Evolutionary conservation across 805 yeast genomes (phyloP), one percentile per base, ranked within the genome.

Genomic region (Saitoella complicata): DNA sequence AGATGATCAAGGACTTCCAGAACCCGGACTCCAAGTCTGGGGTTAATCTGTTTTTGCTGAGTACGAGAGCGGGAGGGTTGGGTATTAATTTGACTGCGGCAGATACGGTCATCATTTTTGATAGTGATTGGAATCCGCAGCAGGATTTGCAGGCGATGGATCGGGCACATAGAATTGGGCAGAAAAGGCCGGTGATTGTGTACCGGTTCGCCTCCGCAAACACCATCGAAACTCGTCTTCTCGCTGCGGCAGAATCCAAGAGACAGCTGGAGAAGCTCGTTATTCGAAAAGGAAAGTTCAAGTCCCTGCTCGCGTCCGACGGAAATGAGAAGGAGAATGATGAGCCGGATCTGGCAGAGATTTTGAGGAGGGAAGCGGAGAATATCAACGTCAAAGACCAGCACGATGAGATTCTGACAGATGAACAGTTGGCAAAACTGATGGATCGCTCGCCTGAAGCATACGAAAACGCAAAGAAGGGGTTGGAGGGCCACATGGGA

Each of bases 51-150:
- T 88, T 88, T 51, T 60, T 91, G 43, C 66, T 91, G 9, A 80
- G 94, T 9, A 91, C 98, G 0, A 69, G 97, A 49, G 88, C 97
- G 0, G 98, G 96, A 7, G 97, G 97, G 0, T 69, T 88, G 32
- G 98, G 98, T 5, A 75, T 88, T 38, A 88, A 88, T 56, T 66
- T 88, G 45, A 73, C 79, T 0, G 76, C 80, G 0, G 95, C 97
- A 0, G 96, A 91, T 51, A 78, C 94, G 1, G 97, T 91, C 1
- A 73, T 88, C 3, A 55, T 88, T 7, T 86, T 84, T 57, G 98
- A 88, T 56, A 80, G 85, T 46, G 98, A 88, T 57, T 88, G 96
- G 95, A 88, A 88, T 55, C 98, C 97, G 0, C 96, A 88, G 57
- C 93, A 85, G 49, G 97, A 88, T 61, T 65, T 86, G 42, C 98